Evolutionary conservation across 1,284 basidiomycete species (phyloP).

Genomic region (Ustilago trichophora): DNA sequence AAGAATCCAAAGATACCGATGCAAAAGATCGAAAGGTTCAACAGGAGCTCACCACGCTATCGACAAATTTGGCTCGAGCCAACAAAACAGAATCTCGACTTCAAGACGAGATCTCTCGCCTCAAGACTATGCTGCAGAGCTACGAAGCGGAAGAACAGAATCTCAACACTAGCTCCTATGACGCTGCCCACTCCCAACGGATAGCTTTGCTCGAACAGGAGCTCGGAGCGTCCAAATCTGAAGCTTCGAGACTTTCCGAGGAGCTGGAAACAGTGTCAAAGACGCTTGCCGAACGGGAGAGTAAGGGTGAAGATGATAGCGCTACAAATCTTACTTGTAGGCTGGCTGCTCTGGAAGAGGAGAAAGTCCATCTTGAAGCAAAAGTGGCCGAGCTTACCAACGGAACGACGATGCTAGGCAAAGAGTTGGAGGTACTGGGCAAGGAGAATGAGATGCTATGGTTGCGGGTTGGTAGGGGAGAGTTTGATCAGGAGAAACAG

Average conservation of each 20-base stretch:
- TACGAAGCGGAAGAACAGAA: slow-evolving; percentile 56
- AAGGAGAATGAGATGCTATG: slow-evolving; percentile 78
- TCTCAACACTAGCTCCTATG: slow-evolving; percentile 47
- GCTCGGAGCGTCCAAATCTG: slow-evolving; percentile 30
- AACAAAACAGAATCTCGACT: slow-evolving; percentile 16
- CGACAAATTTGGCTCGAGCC: slow-evolving; percentile 31
- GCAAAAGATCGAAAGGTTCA: slow-evolving; percentile 50
- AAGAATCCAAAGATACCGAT: slow-evolving; percentile 44
- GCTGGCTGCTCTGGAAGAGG: too few species aligned
- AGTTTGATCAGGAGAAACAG: slow-evolving; percentile 77
- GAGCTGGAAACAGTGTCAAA: too few species aligned
- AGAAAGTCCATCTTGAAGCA: too few species aligned
- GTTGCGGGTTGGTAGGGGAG: slow-evolving; percentile 72
- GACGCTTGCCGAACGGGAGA: too few species aligned
- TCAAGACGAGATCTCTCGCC: slow-evolving; percentile 41
- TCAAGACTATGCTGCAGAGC: slow-evolving; percentile 44
- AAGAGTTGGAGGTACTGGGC: slow-evolving; percentile 74
- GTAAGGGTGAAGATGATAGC: too few species aligned
- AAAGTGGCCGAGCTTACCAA: slow-evolving; percentile 50
- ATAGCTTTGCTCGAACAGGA: slow-evolving; percentile 56
- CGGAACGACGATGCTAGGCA: slow-evolving; percentile 47
- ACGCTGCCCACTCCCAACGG: slow-evolving; percentile 56
- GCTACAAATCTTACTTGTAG: too few species aligned
- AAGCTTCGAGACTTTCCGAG: too few species aligned
- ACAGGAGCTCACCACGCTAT: slow-evolving; percentile 51